A percentile compares a stretch with the other conserved stretches of the same genome.
Conservation (phyloP, 495 filamentous ascomycete species). For the Gamarada debralockiae region DNA sequence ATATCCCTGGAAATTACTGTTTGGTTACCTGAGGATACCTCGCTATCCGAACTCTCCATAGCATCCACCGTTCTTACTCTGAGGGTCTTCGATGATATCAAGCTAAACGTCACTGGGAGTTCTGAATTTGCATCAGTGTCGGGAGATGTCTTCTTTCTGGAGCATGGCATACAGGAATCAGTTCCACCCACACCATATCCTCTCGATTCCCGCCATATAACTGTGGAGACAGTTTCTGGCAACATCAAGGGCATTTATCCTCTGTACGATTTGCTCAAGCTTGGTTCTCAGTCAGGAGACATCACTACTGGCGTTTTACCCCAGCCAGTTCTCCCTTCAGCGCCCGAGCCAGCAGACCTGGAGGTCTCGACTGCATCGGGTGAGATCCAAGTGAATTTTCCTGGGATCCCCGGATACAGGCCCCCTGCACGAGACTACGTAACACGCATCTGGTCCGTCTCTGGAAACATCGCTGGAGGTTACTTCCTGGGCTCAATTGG, state of each 20-base stretch:
- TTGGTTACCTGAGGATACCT: slow-evolving; percentile 22
- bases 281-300: slow-evolving; percentile 10
- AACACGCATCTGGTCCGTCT: slow-evolving; percentile 15
- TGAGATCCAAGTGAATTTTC: slow-evolving; percentile 10
- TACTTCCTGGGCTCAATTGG: slow-evolving; percentile 18
- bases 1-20: slow-evolving; percentile 21
- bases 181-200: not conserved
- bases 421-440: slow-evolving; percentile 23
- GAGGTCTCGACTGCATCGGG: slow-evolving; percentile 18
- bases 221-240: slow-evolving; percentile 15
- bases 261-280: slow-evolving; percentile 7
- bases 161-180: not conserved
- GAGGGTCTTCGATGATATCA: slow-evolving; percentile 19
- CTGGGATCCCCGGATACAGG: slow-evolving; percentile 3
- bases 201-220: slow-evolving; percentile 13
- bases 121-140: slow-evolving; percentile 13
- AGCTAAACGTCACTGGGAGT: slow-evolving; percentile 9
- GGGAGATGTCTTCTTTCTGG: slow-evolving; percentile 18
- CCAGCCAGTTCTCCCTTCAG: slow-evolving; percentile 1
- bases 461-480: slow-evolving; percentile 17
- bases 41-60: slow-evolving; percentile 12
- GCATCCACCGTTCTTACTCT: slow-evolving; percentile 14
- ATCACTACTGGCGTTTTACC: slow-evolving; percentile 9
- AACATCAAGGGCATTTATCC: slow-evolving; percentile 9
- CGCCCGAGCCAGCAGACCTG: slow-evolving; percentile 12